A percentile compares a stretch with the other conserved stretches of the same genome.
Conservation (phyloP, 2,329 filamentous ascomycete genomes). For the Alternaria consortialis region DNA sequence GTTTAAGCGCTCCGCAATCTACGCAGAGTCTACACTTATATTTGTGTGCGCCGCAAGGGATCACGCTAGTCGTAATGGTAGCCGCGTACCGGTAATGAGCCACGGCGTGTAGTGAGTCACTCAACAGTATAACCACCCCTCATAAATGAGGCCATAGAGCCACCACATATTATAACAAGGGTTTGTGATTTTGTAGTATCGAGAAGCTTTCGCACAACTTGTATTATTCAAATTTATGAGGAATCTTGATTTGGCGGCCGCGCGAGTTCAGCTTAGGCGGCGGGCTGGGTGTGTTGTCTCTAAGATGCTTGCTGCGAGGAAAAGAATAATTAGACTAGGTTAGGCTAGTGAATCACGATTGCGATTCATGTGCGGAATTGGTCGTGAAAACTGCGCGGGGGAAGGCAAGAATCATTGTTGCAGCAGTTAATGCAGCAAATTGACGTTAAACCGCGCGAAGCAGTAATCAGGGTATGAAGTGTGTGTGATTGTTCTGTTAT, state of each 20-base stretch:
- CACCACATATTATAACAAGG: not conserved
- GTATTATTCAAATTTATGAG: not conserved
- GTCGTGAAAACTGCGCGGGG: too few species aligned
- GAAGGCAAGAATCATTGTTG: too few species aligned
- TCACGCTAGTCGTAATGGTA: conserved; percentile 17
- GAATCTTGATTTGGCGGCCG: not conserved
- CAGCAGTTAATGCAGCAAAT: too few species aligned
- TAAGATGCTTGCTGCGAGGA: too few species aligned
- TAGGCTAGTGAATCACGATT: too few species aligned
- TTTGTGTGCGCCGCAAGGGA: conserved; percentile 7
- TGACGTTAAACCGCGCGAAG: too few species aligned
- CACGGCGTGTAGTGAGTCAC: not conserved
- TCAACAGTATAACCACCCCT: conserved; percentile 5
- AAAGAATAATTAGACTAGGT: too few species aligned
- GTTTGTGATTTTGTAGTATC: not conserved
- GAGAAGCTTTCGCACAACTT: not conserved
- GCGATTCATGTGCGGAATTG: too few species aligned
- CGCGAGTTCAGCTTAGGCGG: not conserved
- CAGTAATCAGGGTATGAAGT: too few species aligned
- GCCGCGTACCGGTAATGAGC: not conserved
- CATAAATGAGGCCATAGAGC: conserved; percentile 1
- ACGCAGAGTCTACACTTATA: conserved; percentile 11
- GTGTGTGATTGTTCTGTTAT: not conserved
- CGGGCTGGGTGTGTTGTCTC: too few species aligned
- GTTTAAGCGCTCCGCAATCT: conserved; percentile 6